Percentiles rank a stretch among this genome's conserved stretches.
Conservation (phyloP, 164 flowering plant species). For the Vitis cinerea region DNA sequence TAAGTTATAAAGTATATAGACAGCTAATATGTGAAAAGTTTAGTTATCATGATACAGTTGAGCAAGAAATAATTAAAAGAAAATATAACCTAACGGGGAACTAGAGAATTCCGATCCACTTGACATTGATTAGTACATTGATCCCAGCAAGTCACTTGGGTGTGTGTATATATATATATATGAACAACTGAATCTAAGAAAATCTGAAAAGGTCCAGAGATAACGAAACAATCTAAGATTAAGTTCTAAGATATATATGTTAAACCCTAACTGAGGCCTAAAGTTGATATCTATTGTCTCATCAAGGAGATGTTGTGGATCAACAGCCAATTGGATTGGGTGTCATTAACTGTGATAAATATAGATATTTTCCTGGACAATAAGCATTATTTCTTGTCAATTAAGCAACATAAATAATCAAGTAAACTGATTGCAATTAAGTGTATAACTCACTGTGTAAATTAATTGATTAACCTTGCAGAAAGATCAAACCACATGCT, state of each 20-base stretch:
- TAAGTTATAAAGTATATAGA: too few species aligned
- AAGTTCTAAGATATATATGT: background rate
- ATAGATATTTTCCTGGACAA: constrained; percentile 10
- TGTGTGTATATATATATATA: too few species aligned
- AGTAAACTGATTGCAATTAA: constrained; percentile 11
- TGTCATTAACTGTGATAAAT: constrained; percentile 16
- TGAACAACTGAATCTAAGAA: too few species aligned
- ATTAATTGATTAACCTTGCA: background rate
- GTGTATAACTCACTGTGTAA: constrained; percentile 1
- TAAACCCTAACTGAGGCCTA: background rate
- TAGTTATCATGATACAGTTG: background rate
- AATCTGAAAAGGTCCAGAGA: background rate
- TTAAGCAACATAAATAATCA: constrained; percentile 15
- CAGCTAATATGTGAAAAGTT: too few species aligned
- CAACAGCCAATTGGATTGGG: constrained; percentile 10
- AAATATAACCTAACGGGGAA: too few species aligned
- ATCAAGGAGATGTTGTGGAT: constrained; percentile 15
- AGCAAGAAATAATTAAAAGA: background rate
- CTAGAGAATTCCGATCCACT: too few species aligned
- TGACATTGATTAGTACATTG: too few species aligned
- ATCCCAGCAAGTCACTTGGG: too few species aligned
- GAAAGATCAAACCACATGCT: constrained; percentile 7
- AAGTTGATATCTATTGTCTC: background rate
- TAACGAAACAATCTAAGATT: background rate
- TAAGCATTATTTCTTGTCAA: constrained; percentile 18